Evolutionary conservation across 2,329 filamentous ascomycete genomes (phyloP).

Genomic region (Hortaea sp.): DNA sequence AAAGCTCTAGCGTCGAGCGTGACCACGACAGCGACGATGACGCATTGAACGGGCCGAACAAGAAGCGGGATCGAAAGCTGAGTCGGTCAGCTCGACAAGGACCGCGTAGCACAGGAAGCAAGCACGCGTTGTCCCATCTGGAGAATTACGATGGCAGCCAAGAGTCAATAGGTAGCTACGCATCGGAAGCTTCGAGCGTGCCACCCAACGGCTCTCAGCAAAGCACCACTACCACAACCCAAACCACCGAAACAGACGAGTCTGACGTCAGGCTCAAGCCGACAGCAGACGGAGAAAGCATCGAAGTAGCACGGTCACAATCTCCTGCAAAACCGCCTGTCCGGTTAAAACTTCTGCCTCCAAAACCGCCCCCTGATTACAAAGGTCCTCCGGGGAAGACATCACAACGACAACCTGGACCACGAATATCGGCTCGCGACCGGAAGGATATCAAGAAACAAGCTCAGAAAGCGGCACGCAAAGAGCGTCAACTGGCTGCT

Average conservation of each 20-base stretch:
- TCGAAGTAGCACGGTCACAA: background rate
- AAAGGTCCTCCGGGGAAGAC: conserved; percentile 17
- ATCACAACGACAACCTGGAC: conserved; percentile 24
- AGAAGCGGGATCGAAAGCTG: conserved; percentile 39
- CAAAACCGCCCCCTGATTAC: conserved; percentile 18
- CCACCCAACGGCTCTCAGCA: conserved; percentile 17
- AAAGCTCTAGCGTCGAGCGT: conserved; percentile 40
- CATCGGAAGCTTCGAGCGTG: conserved; percentile 22
- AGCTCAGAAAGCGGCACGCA: conserved; percentile 32
- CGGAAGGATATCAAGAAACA: conserved; percentile 31
- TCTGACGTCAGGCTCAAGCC: conserved; percentile 4
- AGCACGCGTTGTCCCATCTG: conserved; percentile 22
- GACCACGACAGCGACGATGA: conserved; percentile 44
- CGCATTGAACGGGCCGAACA: conserved; percentile 38
- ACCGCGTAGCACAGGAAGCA: conserved; percentile 16
- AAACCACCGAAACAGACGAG: conserved; percentile 11
- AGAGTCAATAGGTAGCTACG: conserved; percentile 25
- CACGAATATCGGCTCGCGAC: conserved; percentile 27
- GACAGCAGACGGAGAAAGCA: conserved; percentile 5
- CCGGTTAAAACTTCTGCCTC: conserved; percentile 26
- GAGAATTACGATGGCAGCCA: conserved; percentile 22
- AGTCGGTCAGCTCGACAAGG: conserved; percentile 32
- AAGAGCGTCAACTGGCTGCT: conserved; percentile 26
- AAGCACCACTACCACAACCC: conserved; percentile 10
- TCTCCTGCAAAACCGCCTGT: conserved; percentile 11